Percentiles rank a stretch among this genome's conserved stretches.
Conservation (phyloP, 1,139 yeast genomes). For the Debaryomycetaceae sp. region DNA sequence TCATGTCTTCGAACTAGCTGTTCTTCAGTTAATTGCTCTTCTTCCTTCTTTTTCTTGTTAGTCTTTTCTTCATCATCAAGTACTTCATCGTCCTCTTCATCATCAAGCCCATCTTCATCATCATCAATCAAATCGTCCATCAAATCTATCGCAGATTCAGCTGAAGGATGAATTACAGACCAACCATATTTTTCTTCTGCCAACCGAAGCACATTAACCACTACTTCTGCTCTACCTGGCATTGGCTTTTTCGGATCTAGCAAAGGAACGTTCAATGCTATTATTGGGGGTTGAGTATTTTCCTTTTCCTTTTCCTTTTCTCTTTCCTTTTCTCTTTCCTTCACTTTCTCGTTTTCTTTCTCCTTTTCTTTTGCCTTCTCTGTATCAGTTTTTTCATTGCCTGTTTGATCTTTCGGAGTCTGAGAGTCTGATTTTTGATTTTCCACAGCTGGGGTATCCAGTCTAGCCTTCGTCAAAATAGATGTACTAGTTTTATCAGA, state of each 20-base stretch:
- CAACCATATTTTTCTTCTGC: constrained; percentile 89
- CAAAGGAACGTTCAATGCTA: constrained; percentile 61
- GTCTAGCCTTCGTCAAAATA: background rate
- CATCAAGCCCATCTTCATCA: constrained; percentile 58
- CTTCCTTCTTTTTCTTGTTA: constrained; percentile 35
- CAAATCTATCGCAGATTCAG: constrained; percentile 56
- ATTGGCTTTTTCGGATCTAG: constrained; percentile 46
- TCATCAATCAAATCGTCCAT: constrained; percentile 62
- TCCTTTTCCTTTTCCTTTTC: constrained; percentile 25
- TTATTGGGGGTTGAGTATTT: constrained; percentile 39
- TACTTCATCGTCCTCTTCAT: constrained; percentile 47
- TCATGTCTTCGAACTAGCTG: constrained; percentile 44
- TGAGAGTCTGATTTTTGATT: background rate
- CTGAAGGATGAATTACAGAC: constrained; percentile 68
- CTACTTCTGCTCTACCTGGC: constrained; percentile 68
- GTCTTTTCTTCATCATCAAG: constrained; percentile 31
- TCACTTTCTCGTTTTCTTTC: constrained; percentile 16
- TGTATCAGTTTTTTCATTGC: constrained; percentile 4
- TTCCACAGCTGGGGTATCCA: background rate
- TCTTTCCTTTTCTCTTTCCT: constrained; percentile 23
- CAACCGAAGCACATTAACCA: constrained; percentile 71
- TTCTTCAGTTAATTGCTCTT: constrained; percentile 45
- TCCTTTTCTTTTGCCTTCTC: constrained; percentile 12
- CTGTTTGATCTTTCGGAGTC: background rate
- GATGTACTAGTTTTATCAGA: background rate